Conservation (phyloP, 2,329 filamentous ascomycete species). For the Fusarium nodosum region DNA sequence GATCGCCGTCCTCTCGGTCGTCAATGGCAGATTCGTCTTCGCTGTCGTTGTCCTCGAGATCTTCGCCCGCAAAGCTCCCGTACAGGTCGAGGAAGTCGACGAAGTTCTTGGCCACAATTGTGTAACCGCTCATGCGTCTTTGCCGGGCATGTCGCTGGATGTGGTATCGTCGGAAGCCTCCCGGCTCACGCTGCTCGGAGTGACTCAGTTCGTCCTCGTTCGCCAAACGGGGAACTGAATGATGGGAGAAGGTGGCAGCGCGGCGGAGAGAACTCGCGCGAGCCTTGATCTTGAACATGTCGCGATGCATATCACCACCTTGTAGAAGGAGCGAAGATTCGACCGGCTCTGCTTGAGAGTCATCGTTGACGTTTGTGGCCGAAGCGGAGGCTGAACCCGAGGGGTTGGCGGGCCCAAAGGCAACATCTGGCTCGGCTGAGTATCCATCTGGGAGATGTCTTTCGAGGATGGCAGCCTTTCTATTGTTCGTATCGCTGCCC, state of each 20-base stretch:
- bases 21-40: conserved; percentile 71
- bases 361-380: conserved; percentile 30
- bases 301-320: conserved; percentile 83
- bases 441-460: conserved; percentile 58
- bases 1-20: conserved; percentile 59
- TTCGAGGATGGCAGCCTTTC: conserved; percentile 56
- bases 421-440: conserved; percentile 57
- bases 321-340: conserved; percentile 77
- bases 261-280: conserved; percentile 66
- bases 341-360: conserved; percentile 57
- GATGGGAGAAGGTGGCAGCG: conserved; percentile 76
- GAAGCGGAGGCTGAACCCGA: conserved; percentile 35
- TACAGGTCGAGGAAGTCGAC: conserved; percentile 83
- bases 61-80: conserved; percentile 82
- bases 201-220: conserved; percentile 52
- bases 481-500: conserved; percentile 48
- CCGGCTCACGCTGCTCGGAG: conserved; percentile 59
- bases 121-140: conserved; percentile 53
- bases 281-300: conserved; percentile 80
- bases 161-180: conserved; percentile 63
- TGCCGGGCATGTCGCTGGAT: conserved; percentile 57
- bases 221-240: conserved; percentile 54
- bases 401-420: conserved; percentile 40
- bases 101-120: conserved; percentile 76
- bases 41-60: conserved; percentile 66